Percentiles rank a stretch among this genome's conserved stretches.
Conservation (phyloP, 2,329 filamentous ascomycete species). For the Xylariomycetidae sp. region DNA sequence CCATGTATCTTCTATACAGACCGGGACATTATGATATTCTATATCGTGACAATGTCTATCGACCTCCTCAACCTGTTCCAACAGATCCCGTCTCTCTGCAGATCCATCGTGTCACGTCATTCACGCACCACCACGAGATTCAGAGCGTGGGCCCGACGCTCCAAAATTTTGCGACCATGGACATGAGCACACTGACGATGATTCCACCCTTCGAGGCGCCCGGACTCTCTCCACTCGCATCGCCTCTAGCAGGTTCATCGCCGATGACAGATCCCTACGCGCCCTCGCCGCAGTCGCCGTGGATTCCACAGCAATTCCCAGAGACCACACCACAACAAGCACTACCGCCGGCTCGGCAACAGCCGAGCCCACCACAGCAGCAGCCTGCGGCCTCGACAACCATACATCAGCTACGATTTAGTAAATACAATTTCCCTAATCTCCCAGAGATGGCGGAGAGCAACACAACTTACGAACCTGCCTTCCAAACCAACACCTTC, state of each 20-base stretch:
- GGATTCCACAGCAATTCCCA: conserved; percentile 31
- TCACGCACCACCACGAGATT: conserved; percentile 42
- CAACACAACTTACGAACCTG: conserved; percentile 36
- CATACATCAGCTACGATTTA: conserved; percentile 45
- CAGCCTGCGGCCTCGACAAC: conserved; percentile 23
- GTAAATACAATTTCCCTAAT: conserved; percentile 46
- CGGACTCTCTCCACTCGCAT: conserved; percentile 29
- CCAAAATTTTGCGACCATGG: conserved; percentile 36
- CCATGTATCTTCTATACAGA: conserved; percentile 57
- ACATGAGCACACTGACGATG: conserved; percentile 40
- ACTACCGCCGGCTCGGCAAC: conserved; percentile 27
- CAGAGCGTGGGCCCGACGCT: conserved; percentile 34
- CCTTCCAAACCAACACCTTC: conserved; percentile 54
- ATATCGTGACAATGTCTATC: conserved; percentile 49
- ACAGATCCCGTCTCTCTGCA: conserved; percentile 37
- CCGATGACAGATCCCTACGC: conserved; percentile 27
- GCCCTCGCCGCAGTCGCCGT: conserved; percentile 32
- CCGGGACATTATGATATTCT: conserved; percentile 92
- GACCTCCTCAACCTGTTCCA: conserved; percentile 22
- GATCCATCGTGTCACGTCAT: conserved; percentile 47
- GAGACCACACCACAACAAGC: conserved; percentile 20
- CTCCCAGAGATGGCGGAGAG: conserved; percentile 30
- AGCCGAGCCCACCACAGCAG: conserved; percentile 26
- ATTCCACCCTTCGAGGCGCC: conserved; percentile 39
- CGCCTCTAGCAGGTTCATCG: conserved; percentile 28